Evolutionary conservation across 805 yeast genomes (phyloP), one percentile per base, ranked within the genome.

Genomic region (Candida nitratophila): DNA sequence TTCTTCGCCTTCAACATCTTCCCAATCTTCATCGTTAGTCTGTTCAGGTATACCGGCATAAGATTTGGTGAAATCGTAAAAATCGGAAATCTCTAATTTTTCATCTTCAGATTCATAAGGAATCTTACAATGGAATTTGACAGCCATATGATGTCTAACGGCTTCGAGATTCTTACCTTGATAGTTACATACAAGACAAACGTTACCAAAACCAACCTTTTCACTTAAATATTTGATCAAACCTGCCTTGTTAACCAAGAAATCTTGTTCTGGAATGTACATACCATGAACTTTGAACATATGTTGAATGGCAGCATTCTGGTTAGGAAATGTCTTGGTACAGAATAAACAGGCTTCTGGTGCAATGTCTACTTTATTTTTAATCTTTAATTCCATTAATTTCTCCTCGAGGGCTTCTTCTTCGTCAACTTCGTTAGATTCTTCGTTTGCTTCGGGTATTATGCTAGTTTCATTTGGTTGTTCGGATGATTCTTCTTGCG

Each of bases 51-150:
- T 64, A n/a, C 57, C 66, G 1, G 47, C 56, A 54, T 80, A 81
- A 1, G 89, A 70, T 1, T 86, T 73, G 3, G 82, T 69, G 65
- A 87, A 90, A 59, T 91, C 96, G 59, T 93, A 93, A 57, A 83
- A 93, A 35, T 79, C 83, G 0, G 89, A 76, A 37, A 91, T 72
- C 56, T 82, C 84, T 40, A 80, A 73, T 56, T 81, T 80, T 56
- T 93, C 95, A 45, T 82, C 83, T 43, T 79, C 83, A 0, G 79
- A 64, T 55, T 93, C 98, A 63, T 85, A 93, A 1, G 98, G 97
- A 47, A 93, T 74, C 57, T 79, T 77, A 68, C 91, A 84, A 63
- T 93, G 99, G 46, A 88, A 79, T 63, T 93, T 93, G 9, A 84
- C 74, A 4, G 71, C 54, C 85, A 88, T 83, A 63, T 93, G 99